phyloP scores from a whole-genome alignment of 306 rosid genomes.

The Vigna mungo region DNA sequence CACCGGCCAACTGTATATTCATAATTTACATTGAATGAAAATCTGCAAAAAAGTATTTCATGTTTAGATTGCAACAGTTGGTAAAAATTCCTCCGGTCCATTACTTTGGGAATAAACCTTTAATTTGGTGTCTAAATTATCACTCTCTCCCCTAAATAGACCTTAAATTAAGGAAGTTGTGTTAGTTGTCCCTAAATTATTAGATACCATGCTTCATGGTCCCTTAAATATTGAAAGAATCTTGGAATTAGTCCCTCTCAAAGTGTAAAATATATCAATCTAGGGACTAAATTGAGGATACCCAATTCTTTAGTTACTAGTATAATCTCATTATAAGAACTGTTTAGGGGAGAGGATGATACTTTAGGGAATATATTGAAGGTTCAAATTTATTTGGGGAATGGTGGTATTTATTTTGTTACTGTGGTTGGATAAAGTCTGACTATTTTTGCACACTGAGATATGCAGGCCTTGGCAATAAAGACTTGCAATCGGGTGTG shows the following conservation, averaged over 20 bases:
- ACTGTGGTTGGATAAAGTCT: slow-evolving; percentile 34
- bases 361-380: too few relatives aligned
- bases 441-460: slow-evolving; percentile 36
- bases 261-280: background rate
- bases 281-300: too few relatives aligned
- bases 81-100: slow-evolving; percentile 8
- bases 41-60: slow-evolving; percentile 13
- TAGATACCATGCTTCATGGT: background rate
- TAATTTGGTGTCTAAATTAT: background rate
- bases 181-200: background rate
- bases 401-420: slow-evolving; percentile 16
- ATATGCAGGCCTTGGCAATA: slow-evolving; percentile 85
- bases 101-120: background rate
- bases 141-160: background rate
- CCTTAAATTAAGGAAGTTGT: background rate
- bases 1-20: slow-evolving; percentile 19
- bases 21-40: slow-evolving; percentile 18
- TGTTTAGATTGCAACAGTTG: slow-evolving; percentile 17
- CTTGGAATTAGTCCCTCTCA: too few relatives aligned
- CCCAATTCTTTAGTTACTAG: too few relatives aligned
- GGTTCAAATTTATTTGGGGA: background rate
- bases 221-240: background rate
- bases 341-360: too few relatives aligned
- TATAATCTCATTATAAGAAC: too few relatives aligned
- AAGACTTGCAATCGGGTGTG: slow-evolving; percentile 94